Percentiles rank a stretch among this genome's conserved stretches.
Conservation (phyloP, 768 basidiomycete species). For the Boletellus sp. region DNA sequence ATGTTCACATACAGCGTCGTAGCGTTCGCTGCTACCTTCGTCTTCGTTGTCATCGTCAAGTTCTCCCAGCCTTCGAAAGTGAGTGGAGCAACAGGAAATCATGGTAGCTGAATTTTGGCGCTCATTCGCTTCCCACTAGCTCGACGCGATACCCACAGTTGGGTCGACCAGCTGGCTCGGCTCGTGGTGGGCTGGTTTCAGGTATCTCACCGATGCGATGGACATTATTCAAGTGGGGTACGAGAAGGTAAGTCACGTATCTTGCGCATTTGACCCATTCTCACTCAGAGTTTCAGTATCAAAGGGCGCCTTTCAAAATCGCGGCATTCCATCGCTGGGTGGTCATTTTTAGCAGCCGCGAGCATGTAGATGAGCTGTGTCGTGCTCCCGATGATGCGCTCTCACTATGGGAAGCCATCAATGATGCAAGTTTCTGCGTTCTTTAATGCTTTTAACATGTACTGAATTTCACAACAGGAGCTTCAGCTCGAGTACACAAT, state of each 20-base stretch:
- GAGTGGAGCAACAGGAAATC: too few relatives aligned
- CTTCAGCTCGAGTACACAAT: neutral
- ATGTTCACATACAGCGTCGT: neutral
- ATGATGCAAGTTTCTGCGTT: constrained; percentile 27
- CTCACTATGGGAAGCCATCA: constrained; percentile 29
- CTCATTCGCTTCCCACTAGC: too few relatives aligned
- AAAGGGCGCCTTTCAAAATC: too few relatives aligned
- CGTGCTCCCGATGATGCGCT: constrained; percentile 37
- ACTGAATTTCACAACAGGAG: neutral
- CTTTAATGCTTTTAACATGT: neutral
- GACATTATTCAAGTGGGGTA: constrained; percentile 30
- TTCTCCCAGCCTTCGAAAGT: too few relatives aligned
- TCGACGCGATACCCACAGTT: constrained; percentile 28
- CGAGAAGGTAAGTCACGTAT: constrained; percentile 17
- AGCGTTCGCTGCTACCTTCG: neutral
- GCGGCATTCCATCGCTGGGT: constrained; percentile 33
- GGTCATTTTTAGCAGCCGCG: constrained; percentile 32
- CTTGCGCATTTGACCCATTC: neutral
- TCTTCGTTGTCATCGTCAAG: neutral
- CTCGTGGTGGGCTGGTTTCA: constrained; percentile 24
- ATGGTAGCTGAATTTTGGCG: too few relatives aligned
- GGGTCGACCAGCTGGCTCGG: constrained; percentile 25
- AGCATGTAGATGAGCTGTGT: constrained; percentile 38
- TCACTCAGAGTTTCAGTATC: constrained; percentile 10
- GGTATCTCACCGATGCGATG: too few relatives aligned